These are phyloP conservation scores for Chaetoceros tenuissimus DNA, from an alignment of 108 stramenopile genomes.

Conservation along the genomic window DNA sequence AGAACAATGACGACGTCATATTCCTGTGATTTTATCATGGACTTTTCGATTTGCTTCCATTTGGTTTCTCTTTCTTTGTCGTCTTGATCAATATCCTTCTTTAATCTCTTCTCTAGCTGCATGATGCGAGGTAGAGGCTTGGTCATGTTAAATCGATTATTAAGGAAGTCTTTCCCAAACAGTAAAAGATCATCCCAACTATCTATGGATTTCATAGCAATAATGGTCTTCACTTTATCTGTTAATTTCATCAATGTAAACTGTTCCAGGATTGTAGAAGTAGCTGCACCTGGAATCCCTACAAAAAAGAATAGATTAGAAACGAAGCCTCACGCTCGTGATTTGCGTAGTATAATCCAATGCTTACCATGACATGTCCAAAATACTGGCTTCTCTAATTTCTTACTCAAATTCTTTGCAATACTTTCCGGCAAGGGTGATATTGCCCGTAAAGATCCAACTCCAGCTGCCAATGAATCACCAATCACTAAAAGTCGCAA, in stretches of 20 bases:
- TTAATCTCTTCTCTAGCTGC: no score
- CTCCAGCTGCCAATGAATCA: constrained; percentile 60
- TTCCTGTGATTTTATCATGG: constrained; percentile 2
- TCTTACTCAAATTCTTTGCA: constrained; percentile 37
- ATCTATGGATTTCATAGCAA: background rate
- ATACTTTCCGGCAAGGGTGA: constrained; percentile 54
- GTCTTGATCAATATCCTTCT: no score
- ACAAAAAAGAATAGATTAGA: background rate
- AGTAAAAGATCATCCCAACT: no score
- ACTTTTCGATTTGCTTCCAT: background rate
- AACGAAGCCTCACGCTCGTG: no score
- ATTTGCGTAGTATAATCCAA: no score
- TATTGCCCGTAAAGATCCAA: constrained; percentile 37
- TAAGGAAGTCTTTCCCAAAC: no score
- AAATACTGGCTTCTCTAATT: constrained; percentile 36
- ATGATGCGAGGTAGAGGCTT: no score
- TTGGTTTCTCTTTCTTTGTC: no score
- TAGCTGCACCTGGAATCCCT: background rate
- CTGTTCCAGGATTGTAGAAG: background rate
- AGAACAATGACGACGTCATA: constrained; percentile 62
- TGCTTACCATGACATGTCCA: constrained; percentile 44
- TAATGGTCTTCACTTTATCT: background rate
- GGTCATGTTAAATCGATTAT: no score
- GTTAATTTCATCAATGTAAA: background rate
- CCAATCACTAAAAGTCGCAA: constrained; percentile 52